Conservation (phyloP, 2,329 filamentous ascomycete species). For the Penicillium fuscoglaucum region DNA sequence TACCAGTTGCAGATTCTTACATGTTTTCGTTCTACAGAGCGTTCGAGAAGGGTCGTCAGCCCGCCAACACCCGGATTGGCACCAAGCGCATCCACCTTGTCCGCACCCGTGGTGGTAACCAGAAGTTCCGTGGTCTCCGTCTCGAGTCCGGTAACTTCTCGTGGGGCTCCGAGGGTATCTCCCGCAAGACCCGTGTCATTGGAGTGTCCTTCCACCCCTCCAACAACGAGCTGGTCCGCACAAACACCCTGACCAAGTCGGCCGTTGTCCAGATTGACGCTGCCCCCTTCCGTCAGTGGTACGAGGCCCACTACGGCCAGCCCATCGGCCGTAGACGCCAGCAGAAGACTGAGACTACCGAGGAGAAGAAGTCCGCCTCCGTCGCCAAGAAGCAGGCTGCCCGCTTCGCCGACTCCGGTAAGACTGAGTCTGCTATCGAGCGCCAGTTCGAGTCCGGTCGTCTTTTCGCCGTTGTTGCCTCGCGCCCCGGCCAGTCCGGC, state of each 20-base stretch:
- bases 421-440: conserved; percentile 91
- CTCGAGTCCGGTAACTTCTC: conserved; percentile 99
- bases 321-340: conserved; percentile 86
- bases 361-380: conserved; percentile 90
- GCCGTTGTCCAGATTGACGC: conserved; percentile 99
- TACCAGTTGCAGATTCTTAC: conserved; percentile 58
- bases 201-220: conserved; percentile 98
- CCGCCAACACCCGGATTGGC: conserved; percentile 99
- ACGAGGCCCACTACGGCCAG: conserved; percentile 98
- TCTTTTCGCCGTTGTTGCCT: conserved; percentile 89
- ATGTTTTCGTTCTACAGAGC: conserved; percentile 70
- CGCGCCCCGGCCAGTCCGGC: conserved; percentile 93
- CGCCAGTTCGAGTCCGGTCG: conserved; percentile 99
- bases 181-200: conserved; percentile 99
- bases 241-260: conserved; percentile 99
- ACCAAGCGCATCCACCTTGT: conserved; percentile 94
- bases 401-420: conserved; percentile 78
- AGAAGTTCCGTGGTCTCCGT: conserved; percentile 98
- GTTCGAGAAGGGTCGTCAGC: conserved; percentile 99
- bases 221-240: conserved; percentile 99
- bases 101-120: conserved; percentile 97
- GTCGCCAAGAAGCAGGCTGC: conserved; percentile 96
- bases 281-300: conserved; percentile 99
- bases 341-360: conserved; percentile 60
- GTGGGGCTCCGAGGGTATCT: conserved; percentile 96